These are phyloP conservation scores for Ettlia oleoabundans DNA, from an alignment of 139 green algal species.

Conservation along the genomic window DNA sequence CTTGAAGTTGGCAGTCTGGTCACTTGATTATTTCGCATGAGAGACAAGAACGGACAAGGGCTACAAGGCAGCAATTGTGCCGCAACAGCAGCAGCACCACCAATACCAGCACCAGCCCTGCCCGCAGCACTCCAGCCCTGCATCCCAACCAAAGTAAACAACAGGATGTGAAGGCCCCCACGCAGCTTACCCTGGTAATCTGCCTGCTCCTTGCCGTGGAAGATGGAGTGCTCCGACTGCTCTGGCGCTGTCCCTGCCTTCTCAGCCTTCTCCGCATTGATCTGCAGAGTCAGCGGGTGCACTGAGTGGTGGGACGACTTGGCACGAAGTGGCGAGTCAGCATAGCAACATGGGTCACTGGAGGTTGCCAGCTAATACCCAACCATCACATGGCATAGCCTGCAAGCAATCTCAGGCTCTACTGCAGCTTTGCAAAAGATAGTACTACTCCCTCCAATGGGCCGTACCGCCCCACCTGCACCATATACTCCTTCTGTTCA, in stretches of 20 bases:
- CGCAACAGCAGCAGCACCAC: too few species aligned
- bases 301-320: background rate
- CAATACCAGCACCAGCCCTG: too few species aligned
- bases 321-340: background rate
- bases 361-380: too few species aligned
- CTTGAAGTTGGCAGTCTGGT: too few species aligned
- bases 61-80: too few species aligned
- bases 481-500: constrained; percentile 89
- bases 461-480: constrained; percentile 60
- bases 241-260: constrained; percentile 65
- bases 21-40: too few species aligned
- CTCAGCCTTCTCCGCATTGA: constrained; percentile 57
- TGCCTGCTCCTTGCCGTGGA: constrained; percentile 78
- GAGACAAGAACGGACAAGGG: too few species aligned
- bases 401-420: background rate
- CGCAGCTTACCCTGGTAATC: constrained; percentile 79
- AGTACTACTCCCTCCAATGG: too few species aligned
- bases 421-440: too few species aligned
- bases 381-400: background rate
- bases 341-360: background rate
- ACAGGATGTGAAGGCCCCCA: background rate
- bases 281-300: background rate
- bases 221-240: constrained; percentile 64
- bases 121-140: background rate
- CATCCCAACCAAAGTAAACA: background rate